Base-by-base conservation (phyloP, 805 yeast species). In the Wickerhamiella cacticola region DNA sequence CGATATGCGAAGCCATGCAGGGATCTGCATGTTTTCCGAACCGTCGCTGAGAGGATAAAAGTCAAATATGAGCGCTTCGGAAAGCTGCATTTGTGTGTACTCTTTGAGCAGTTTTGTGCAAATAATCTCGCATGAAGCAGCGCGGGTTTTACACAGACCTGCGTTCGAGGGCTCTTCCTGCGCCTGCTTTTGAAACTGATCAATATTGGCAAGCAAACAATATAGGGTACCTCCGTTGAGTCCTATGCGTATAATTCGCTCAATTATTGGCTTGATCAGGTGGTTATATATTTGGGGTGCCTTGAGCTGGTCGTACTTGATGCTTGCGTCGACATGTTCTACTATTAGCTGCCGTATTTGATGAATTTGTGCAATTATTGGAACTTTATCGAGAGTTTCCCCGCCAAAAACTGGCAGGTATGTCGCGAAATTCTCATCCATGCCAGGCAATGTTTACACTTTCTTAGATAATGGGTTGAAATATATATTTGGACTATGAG, bases 241-340 rank as follows among this genome's bases (percentile, higher is more conserved):
- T 21, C 41, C 46, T n/a, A 54, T 54, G n/a, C 43, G 50, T 44
- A 51, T 49, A 29, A 70, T 65, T 43, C 60, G 63, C 24, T 63
- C 60, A 4, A 69, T 64, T 21, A 75, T 57, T 3, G 80, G 80
- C 55, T 69, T 68, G 25, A 75, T 64, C 21, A 74, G 56, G 1
- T 71, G 62, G n/a, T 71, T 52, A 45, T 73, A 66, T n/a, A 72
- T 66, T 56, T 74, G 78, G 1, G 79, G 78, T 3, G 74, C 61
- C 49, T 68, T 68, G 47, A 74, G 58, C 57, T 73, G 78, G 48
- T 74, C 77, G 51, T 72, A 71, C 48, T 69, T 71, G 52, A 75
- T 61, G 49, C 72, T 65, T 19, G 72, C 58, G 35, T 63, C 68
- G n/a, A 75, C 72, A 41, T 66, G 61, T 31, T 62, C 64, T 50